Percentiles rank a stretch among this genome's conserved stretches.
Conservation (phyloP, 2,329 filamentous ascomycete species). For the Annulohypoxylon truncatum region DNA sequence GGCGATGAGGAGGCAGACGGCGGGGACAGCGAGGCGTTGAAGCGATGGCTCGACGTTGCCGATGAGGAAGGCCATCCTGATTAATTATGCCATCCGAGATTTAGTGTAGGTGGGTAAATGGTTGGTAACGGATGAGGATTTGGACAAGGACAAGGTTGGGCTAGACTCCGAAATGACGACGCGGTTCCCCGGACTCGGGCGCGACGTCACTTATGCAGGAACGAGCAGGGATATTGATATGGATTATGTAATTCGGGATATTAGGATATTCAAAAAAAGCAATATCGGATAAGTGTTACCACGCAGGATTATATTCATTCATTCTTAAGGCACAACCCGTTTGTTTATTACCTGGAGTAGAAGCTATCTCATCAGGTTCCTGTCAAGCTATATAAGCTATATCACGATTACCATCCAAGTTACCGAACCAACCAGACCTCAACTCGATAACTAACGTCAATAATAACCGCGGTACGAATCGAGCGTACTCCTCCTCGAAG, state of each 20-base stretch:
- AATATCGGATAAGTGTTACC: background rate
- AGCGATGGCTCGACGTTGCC: slow-evolving; percentile 51
- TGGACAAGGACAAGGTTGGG: background rate
- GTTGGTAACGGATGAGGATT: background rate
- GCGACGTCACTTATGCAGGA: slow-evolving; percentile 37
- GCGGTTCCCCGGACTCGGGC: slow-evolving; percentile 17
- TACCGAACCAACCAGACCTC: too few relatives aligned
- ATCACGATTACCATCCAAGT: too few relatives aligned
- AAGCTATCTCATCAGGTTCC: too few relatives aligned
- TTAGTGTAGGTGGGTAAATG: background rate
- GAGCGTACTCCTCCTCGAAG: background rate
- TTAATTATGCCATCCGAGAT: slow-evolving; percentile 4
- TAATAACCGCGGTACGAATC: too few relatives aligned
- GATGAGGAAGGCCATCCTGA: slow-evolving; percentile 49
- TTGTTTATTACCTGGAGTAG: too few relatives aligned
- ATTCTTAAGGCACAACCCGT: too few relatives aligned
- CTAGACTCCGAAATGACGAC: slow-evolving; percentile 16
- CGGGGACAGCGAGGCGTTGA: slow-evolving; percentile 73
- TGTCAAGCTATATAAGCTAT: too few relatives aligned
- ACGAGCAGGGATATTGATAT: slow-evolving; percentile 17
- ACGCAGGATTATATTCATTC: too few relatives aligned
- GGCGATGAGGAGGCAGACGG: slow-evolving; percentile 71
- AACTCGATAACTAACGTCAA: too few relatives aligned
- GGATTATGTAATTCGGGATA: slow-evolving; percentile 19
- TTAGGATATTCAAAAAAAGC: too few relatives aligned